phyloP scores from a whole-genome alignment of 192 early-diverging fungal species.

The Coemansia brasiliensis region DNA sequence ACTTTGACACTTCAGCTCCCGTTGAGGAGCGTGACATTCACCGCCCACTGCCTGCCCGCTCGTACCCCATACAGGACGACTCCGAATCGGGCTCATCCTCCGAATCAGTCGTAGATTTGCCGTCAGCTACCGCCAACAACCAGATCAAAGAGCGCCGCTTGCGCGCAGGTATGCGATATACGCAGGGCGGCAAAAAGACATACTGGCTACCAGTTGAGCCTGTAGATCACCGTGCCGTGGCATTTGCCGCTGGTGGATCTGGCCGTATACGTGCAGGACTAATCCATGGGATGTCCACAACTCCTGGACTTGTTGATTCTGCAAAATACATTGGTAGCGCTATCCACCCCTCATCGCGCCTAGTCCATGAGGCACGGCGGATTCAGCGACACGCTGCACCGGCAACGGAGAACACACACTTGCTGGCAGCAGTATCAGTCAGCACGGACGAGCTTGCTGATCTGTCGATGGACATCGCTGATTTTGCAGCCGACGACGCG shows the following conservation, averaged over 20 bases:
- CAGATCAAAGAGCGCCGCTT: conserved; percentile 53
- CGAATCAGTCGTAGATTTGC: conserved; percentile 5
- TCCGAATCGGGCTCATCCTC: conserved; percentile 34
- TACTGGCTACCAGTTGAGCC: conserved; percentile 58
- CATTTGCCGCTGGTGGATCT: conserved; percentile 39
- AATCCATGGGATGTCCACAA: conserved; percentile 18
- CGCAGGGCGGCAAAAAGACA: conserved; percentile 55
- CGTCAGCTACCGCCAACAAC: not conserved
- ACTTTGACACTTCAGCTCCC: conserved; percentile 75
- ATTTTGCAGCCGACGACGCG: conserved; percentile 26
- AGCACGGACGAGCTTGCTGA: conserved; percentile 17
- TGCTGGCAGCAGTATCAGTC: conserved; percentile 1
- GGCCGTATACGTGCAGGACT: conserved; percentile 28
- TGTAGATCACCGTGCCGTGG: conserved; percentile 41
- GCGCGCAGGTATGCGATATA: conserved; percentile 58
- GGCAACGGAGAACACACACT: conserved; percentile 32
- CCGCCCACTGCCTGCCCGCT: conserved; percentile 54
- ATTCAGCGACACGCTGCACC: conserved; percentile 18
- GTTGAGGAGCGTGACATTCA: conserved; percentile 57
- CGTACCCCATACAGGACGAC: conserved; percentile 8
- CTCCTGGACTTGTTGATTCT: conserved; percentile 18
- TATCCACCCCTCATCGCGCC: conserved; percentile 38
- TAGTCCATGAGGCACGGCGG: conserved; percentile 39
- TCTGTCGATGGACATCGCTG: conserved; percentile 43
- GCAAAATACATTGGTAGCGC: conserved; percentile 37